Evolutionary conservation across 768 basidiomycete species (phyloP).

Genomic region (Peribolospora baueri): DNA sequence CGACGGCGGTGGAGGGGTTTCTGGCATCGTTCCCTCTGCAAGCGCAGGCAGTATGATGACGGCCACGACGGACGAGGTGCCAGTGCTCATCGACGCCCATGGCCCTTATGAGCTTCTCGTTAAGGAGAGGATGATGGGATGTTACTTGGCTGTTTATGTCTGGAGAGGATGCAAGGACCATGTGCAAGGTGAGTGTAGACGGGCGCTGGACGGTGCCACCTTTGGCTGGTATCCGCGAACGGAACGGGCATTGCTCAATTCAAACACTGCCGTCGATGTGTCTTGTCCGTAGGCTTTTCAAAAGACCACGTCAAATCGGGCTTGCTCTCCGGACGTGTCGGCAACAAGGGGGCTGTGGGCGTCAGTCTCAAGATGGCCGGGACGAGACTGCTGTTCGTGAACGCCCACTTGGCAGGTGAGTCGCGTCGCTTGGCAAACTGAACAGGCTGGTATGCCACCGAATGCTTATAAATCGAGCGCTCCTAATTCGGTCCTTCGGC

Average conservation of each 20-base stretch:
- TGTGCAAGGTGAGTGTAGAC: conserved; percentile 16
- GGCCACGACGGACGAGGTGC: too few relatives aligned
- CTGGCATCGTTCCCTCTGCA: too few relatives aligned
- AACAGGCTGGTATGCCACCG: conserved; percentile 6
- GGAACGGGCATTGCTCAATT: background rate
- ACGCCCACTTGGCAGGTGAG: conserved; percentile 60
- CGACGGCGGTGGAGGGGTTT: too few relatives aligned
- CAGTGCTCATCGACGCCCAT: background rate
- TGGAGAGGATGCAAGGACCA: conserved; percentile 19
- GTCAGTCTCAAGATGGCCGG: conserved; percentile 60
- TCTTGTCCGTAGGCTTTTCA: conserved; percentile 31
- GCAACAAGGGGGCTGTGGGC: conserved; percentile 85
- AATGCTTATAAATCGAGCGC: background rate
- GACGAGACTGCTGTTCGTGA: conserved; percentile 66
- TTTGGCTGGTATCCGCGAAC: background rate
- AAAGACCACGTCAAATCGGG: conserved; percentile 70
- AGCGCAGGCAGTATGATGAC: too few relatives aligned
- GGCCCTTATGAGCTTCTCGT: conserved; percentile 63
- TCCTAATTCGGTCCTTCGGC: background rate
- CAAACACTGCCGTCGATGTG: background rate
- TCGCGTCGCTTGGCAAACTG: conserved; percentile 20
- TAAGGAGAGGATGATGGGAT: conserved; percentile 76
- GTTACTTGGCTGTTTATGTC: conserved; percentile 19
- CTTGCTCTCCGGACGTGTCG: conserved; percentile 66
- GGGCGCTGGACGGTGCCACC: background rate